These are phyloP conservation scores for Butyriboletus pseudospeciosus DNA, from an alignment of 1,284 basidiomycete species.

Conservation along the genomic window DNA sequence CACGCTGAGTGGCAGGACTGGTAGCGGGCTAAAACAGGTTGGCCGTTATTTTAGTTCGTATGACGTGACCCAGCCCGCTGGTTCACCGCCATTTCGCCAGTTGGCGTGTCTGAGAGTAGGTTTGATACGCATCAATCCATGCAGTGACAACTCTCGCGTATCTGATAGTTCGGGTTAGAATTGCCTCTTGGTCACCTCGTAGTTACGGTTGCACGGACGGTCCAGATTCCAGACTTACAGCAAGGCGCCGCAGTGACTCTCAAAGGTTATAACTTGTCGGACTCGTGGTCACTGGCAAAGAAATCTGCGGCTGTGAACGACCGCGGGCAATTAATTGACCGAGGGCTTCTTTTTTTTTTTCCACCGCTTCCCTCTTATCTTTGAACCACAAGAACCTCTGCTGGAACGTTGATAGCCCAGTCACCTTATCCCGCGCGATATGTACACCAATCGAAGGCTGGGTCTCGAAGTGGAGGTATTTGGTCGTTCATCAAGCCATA, in stretches of 20 bases:
- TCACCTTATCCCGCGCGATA: background rate
- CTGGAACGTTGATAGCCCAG: background rate
- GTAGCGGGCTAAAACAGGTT: background rate
- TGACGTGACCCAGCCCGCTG: background rate
- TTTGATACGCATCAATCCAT: slow-evolving; percentile 8
- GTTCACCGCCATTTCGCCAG: slow-evolving; percentile 12
- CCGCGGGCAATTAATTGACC: background rate
- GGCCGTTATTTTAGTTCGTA: background rate
- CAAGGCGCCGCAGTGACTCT: no score
- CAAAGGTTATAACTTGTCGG: slow-evolving; percentile 2
- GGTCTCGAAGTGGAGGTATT: slow-evolving; percentile 18
- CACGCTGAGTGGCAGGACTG: background rate
- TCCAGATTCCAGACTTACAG: background rate
- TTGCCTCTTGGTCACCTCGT: background rate
- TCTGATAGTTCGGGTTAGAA: background rate
- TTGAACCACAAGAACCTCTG: background rate
- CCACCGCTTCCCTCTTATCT: background rate
- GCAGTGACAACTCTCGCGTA: background rate
- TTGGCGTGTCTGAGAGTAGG: background rate
- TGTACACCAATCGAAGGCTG: background rate
- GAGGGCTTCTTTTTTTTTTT: background rate
- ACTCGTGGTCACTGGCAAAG: background rate
- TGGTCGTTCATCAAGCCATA: background rate
- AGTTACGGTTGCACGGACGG: background rate
- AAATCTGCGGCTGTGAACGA: background rate